Conservation (phyloP, 257 asterid genomes). For the Anisodus acutangulus region DNA sequence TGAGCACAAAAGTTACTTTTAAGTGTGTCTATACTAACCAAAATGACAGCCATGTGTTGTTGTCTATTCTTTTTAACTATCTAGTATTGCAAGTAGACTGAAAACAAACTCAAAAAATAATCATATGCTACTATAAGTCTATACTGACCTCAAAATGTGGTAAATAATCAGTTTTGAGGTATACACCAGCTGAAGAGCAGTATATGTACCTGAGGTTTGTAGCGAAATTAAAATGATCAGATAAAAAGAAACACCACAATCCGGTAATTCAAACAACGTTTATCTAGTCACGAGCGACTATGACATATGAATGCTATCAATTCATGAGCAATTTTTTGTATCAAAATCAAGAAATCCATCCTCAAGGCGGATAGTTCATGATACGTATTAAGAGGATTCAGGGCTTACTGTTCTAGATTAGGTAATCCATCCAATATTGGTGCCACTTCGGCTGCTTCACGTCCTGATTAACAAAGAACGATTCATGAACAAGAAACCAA, state of each 20-base stretch:
- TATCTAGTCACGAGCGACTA: background rate
- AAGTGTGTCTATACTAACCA: background rate
- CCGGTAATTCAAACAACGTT: background rate
- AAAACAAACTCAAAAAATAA: background rate
- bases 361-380: background rate
- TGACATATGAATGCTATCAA: background rate
- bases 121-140: background rate
- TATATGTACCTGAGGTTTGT: constrained; percentile 70
- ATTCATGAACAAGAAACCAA: background rate
- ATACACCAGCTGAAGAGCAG: constrained; percentile 94
- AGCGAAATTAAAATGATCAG: background rate
- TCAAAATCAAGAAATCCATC: background rate
- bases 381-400: background rate
- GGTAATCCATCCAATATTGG: constrained; percentile 93
- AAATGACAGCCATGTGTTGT: background rate
- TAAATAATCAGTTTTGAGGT: constrained; percentile 71
- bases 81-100: background rate
- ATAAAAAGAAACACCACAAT: background rate
- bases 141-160: constrained; percentile 77
- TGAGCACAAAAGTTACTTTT: background rate
- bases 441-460: constrained; percentile 91
- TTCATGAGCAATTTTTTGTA: background rate
- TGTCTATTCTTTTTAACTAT: background rate
- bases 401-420: constrained; percentile 85
- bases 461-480: constrained; percentile 54